Percentiles rank a stretch among this genome's conserved stretches.
phyloP scores from a whole-genome alignment of 2,329 filamentous ascomycete species.

The Pseudogymnoascus sp. region DNA sequence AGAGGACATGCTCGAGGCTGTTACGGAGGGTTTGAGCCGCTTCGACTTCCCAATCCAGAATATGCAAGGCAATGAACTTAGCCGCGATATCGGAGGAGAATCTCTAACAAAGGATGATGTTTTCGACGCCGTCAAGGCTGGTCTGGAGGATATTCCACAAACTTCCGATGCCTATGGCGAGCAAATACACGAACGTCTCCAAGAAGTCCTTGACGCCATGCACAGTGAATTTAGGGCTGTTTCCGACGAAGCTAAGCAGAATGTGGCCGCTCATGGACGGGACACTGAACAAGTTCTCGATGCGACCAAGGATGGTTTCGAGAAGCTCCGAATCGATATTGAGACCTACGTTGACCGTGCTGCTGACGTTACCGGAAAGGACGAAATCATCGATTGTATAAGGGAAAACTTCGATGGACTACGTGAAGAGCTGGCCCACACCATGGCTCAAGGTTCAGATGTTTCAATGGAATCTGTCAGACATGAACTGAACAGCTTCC shows the following conservation, averaged over 20 bases:
- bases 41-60: constrained; percentile 37
- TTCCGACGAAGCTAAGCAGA: constrained; percentile 64
- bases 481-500: constrained; percentile 51
- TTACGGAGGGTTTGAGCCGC: constrained; percentile 50
- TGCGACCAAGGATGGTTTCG: constrained; percentile 79
- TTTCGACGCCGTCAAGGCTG: constrained; percentile 50
- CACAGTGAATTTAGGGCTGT: constrained; percentile 52
- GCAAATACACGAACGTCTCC: constrained; percentile 48
- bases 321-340: constrained; percentile 71
- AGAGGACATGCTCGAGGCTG: constrained; percentile 57
- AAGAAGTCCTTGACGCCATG: constrained; percentile 59
- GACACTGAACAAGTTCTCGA: constrained; percentile 86
- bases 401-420: constrained; percentile 58
- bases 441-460: constrained; percentile 44
- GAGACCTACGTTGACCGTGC: constrained; percentile 72
- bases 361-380: constrained; percentile 60
- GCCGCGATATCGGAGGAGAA: constrained; percentile 55
- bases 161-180: constrained; percentile 36
- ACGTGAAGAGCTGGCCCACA: constrained; percentile 58
- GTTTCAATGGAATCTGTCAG: constrained; percentile 44
- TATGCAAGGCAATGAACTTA: constrained; percentile 38
- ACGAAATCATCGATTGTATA: constrained; percentile 69
- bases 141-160: constrained; percentile 41
- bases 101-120: constrained; percentile 46
- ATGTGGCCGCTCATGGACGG: constrained; percentile 67